These are phyloP conservation scores for Cephaloascus albidus DNA, from an alignment of 805 yeast genomes.

Conservation along the genomic window DNA sequence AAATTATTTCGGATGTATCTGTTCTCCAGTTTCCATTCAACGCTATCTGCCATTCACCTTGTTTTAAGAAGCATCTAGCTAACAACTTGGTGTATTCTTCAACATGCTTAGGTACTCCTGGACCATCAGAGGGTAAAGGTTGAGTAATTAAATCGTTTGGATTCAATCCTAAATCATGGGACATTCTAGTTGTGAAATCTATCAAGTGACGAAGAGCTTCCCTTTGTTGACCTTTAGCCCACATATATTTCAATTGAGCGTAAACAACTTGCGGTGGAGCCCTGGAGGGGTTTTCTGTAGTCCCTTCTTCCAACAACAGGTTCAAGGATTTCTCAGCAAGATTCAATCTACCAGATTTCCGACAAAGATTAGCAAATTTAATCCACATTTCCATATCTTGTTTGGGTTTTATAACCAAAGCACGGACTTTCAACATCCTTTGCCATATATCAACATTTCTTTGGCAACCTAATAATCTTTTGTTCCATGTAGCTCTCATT, in stretches of 20 bases:
- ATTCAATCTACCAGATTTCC: conserved; percentile 88
- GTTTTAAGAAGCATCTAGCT: conserved; percentile 92
- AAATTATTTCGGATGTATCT: conserved; percentile 67
- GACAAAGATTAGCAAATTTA: conserved; percentile 90
- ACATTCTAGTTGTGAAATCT: conserved; percentile 86
- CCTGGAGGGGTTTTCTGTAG: conserved; percentile 42
- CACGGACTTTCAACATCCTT: conserved; percentile 84
- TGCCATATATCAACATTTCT: conserved; percentile 99
- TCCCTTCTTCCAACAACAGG: conserved; percentile 65
- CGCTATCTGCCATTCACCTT: conserved; percentile 96
- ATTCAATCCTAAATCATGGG: conserved; percentile 78
- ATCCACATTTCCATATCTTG: conserved; percentile 98
- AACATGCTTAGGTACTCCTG: conserved; percentile 66
- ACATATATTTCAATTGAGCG: conserved; percentile 92
- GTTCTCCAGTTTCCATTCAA: conserved; percentile 73
- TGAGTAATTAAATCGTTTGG: conserved; percentile 83
- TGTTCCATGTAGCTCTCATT: conserved; percentile 90
- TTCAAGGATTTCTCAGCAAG: conserved; percentile 89
- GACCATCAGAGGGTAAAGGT: conserved; percentile 66
- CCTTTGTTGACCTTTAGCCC: conserved; percentile 87
- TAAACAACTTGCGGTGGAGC: conserved; percentile 97
- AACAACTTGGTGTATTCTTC: conserved; percentile 76
- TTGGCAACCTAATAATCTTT: conserved; percentile 87
- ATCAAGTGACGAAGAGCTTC: conserved; percentile 82
- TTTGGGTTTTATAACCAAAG: conserved; percentile 87